These are phyloP conservation scores for Ogataea wickerhamii DNA, from an alignment of 805 yeast species.

Conservation along the genomic window DNA sequence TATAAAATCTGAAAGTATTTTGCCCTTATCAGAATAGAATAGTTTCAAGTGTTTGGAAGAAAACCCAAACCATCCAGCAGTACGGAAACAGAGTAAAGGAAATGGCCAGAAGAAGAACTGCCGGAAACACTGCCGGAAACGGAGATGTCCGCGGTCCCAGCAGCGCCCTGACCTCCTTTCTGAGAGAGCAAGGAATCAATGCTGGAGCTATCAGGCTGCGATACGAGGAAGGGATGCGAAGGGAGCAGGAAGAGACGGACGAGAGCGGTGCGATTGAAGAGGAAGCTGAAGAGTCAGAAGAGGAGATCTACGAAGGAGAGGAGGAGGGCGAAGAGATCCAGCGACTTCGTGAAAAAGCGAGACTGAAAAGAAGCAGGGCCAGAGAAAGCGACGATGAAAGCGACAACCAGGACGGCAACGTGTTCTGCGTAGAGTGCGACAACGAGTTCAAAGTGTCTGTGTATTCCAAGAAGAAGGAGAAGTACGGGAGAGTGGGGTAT, in stretches of 20 bases:
- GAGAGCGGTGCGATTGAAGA: conserved; percentile 20
- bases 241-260: conserved; percentile 32
- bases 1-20: too few species aligned
- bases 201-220: conserved; percentile 68
- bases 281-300: conserved; percentile 19
- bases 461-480: conserved; percentile 51
- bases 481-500: conserved; percentile 55
- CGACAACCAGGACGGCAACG: conserved; percentile 48
- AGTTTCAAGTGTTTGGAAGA: too few species aligned
- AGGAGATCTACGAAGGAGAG: conserved; percentile 36
- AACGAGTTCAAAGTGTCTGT: conserved; percentile 57
- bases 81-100: too few species aligned
- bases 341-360: conserved; percentile 19
- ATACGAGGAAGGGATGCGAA: conserved; percentile 28
- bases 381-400: conserved; percentile 30
- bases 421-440: conserved; percentile 59
- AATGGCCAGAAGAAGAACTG: conserved; percentile 21
- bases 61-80: too few species aligned
- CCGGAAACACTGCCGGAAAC: conserved; percentile 7
- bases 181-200: conserved; percentile 83
- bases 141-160: conserved; percentile 54
- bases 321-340: conserved; percentile 21
- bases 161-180: conserved; percentile 86
- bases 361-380: conserved; percentile 37
- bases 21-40: too few species aligned